Evolutionary conservation across 176 grass and related monocot genomes (phyloP).

Genomic region (Phyllostachys edulis): DNA sequence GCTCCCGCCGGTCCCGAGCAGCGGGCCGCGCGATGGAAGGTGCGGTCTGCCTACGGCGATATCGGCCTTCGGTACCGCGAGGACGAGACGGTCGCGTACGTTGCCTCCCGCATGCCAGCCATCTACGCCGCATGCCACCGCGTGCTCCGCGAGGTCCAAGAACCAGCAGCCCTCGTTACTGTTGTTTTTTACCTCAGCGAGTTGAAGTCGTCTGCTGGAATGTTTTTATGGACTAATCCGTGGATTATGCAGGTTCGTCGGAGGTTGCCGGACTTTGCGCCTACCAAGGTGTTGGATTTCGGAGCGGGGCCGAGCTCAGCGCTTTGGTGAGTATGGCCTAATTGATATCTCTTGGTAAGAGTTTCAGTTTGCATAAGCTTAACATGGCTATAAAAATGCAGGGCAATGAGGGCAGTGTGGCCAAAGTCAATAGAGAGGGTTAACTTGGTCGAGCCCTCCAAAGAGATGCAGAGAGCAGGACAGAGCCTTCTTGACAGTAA

Average conservation of each 20-base stretch:
- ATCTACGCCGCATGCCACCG: conserved; percentile 82
- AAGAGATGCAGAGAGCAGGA: conserved; percentile 95
- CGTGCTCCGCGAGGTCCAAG: conserved; percentile 77
- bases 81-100: conserved; percentile 81
- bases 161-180: neutral
- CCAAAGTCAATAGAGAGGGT: conserved; percentile 77
- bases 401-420: conserved; percentile 96
- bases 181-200: neutral
- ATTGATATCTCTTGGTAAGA: neutral
- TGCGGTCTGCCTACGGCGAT: conserved; percentile 74
- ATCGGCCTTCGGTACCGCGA: conserved; percentile 71
- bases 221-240: neutral
- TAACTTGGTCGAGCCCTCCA: conserved; percentile 94
- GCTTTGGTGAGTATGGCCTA: conserved; percentile 61
- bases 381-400: conserved; percentile 34
- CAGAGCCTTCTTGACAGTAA: conserved; percentile 90
- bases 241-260: conserved; percentile 60
- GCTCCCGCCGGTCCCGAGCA: conserved; percentile 45
- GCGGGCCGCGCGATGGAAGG: conserved; percentile 66
- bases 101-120: conserved; percentile 87
- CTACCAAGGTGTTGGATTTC: conserved; percentile 82
- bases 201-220: neutral
- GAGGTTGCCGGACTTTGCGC: conserved; percentile 66
- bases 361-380: neutral
- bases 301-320: conserved; percentile 89